Percentiles rank a stretch among this genome's conserved stretches.
Conservation (phyloP, 208 protist species). For the Acanthamoeba lenticulata region DNA sequence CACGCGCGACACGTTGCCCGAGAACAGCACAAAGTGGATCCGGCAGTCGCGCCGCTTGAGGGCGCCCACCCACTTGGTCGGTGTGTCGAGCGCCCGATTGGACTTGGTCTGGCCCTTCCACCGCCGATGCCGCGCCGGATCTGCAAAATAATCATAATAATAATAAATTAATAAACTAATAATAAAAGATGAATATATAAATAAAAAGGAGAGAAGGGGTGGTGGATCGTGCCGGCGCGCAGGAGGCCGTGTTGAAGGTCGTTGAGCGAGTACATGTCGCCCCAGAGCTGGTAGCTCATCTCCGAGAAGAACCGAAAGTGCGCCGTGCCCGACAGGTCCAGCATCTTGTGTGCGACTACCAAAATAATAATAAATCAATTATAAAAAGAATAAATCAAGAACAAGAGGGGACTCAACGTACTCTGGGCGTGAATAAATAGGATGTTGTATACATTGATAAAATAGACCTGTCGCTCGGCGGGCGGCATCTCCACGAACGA, state of each 20-base stretch:
- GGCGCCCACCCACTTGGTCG: background rate
- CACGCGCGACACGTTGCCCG: background rate
- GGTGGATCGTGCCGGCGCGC: background rate
- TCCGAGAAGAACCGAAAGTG: slow-evolving; percentile 60
- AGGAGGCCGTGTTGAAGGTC: slow-evolving; percentile 46
- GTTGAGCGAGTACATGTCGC: slow-evolving; percentile 25
- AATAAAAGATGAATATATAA: background rate
- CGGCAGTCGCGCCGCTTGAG: background rate
- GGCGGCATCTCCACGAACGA: background rate
- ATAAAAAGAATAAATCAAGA: background rate
- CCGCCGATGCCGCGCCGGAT: background rate
- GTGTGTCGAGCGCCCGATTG: background rate
- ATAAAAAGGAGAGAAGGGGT: background rate
- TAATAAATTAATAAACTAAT: background rate
- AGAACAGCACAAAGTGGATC: slow-evolving; percentile 36
- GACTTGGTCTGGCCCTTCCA: slow-evolving; percentile 18
- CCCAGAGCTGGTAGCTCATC: slow-evolving; percentile 44
- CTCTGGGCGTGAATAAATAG: slow-evolving; percentile 57
- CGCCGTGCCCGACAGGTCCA: background rate
- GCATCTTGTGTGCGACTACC: background rate
- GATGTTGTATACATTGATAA: slow-evolving; percentile 67
- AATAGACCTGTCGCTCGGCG: background rate
- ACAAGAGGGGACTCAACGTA: background rate
- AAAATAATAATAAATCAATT: background rate
- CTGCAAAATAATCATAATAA: background rate